Evolutionary conservation across 345 rosid species (phyloP).

Genomic region (Geranium brycei): DNA sequence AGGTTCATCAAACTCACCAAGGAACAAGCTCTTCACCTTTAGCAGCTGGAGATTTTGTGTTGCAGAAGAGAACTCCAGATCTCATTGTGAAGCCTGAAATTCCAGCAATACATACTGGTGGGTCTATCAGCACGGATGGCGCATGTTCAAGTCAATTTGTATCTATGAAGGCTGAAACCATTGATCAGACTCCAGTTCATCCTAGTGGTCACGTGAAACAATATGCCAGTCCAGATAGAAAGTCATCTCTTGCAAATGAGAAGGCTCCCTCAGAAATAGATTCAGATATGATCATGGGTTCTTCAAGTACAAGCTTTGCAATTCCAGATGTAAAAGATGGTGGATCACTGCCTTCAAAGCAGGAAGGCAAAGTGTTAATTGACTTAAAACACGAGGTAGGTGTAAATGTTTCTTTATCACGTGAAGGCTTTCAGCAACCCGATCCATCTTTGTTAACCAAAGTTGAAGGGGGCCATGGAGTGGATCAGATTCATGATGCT

Average conservation of each 20-base stretch:
- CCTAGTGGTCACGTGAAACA: conserved; percentile 1
- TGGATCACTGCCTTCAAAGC: conserved; percentile 12
- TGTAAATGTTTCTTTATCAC: conserved; percentile 15
- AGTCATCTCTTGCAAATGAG: conserved; percentile 20
- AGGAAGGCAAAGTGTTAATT: conserved; percentile 18
- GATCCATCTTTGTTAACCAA: conserved; percentile 15
- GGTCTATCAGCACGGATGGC: conserved; percentile 19
- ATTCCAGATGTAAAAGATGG: conserved; percentile 11
- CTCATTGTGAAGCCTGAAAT: conserved; percentile 13
- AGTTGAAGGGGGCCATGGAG: conserved; percentile 22
- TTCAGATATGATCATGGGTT: conserved; percentile 10
- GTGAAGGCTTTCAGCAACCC: conserved; percentile 31
- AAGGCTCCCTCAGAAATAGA: conserved; percentile 12
- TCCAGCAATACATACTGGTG: conserved; percentile 26
- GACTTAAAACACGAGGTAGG: conserved; percentile 26
- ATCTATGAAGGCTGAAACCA: conserved; percentile 17
- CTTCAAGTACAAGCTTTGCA: conserved; percentile 1
- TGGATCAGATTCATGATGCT: conserved; percentile 22
- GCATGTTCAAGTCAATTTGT: conserved; percentile 22
- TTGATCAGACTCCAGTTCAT: conserved; percentile 15
- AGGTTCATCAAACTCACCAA: conserved; percentile 19
- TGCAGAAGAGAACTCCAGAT: conserved; percentile 51
- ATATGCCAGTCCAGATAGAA: conserved; percentile 13
- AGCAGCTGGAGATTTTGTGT: conserved; percentile 43
- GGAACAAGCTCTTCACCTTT: conserved; percentile 24